Conservation (phyloP, 257 asterid species). For the Gentiana dahurica region DNA sequence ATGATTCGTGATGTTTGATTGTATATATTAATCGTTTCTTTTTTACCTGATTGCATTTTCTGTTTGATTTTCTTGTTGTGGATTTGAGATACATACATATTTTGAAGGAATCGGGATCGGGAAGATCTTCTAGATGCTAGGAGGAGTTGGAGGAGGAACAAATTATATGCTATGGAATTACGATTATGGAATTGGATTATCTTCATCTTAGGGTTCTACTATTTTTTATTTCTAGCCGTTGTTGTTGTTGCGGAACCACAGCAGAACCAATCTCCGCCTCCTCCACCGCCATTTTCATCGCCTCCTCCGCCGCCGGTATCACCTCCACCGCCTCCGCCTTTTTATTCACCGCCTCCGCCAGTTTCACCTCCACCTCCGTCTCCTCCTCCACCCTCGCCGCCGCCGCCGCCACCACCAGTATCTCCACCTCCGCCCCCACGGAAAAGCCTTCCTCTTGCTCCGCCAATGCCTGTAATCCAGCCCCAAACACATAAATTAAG, state of each 20-base stretch:
- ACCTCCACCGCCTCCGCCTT: constrained; percentile 11
- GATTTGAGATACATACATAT: no score
- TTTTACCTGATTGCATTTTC: no score
- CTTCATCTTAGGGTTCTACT: constrained; percentile 11
- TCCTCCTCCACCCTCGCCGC: constrained; percentile 12
- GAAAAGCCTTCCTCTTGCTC: constrained; percentile 6
- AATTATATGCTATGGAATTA: constrained; percentile 35
- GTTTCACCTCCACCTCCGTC: constrained; percentile 7
- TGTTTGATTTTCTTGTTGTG: no score
- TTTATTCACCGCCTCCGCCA: constrained; percentile 13
- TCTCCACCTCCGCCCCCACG: constrained; percentile 16
- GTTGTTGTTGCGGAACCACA: constrained; percentile 41
- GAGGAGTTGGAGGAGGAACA: constrained; percentile 19
- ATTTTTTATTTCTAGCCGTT: constrained; percentile 17
- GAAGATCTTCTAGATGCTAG: constrained; percentile 24
- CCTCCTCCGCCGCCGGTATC: constrained; percentile 12
- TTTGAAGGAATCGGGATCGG: constrained; percentile 10
- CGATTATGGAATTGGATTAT: constrained; percentile 25
- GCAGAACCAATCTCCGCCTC: constrained; percentile 19
- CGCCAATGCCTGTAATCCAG: constrained; percentile 1
- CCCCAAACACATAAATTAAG: not conserved
- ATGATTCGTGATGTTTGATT: no score
- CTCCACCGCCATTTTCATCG: constrained; percentile 18
- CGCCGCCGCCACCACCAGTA: constrained; percentile 2
- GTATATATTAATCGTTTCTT: no score